Evolutionary conservation across 331 rosid species (phyloP).

Genomic region (Rhamnella rubrinervis): DNA sequence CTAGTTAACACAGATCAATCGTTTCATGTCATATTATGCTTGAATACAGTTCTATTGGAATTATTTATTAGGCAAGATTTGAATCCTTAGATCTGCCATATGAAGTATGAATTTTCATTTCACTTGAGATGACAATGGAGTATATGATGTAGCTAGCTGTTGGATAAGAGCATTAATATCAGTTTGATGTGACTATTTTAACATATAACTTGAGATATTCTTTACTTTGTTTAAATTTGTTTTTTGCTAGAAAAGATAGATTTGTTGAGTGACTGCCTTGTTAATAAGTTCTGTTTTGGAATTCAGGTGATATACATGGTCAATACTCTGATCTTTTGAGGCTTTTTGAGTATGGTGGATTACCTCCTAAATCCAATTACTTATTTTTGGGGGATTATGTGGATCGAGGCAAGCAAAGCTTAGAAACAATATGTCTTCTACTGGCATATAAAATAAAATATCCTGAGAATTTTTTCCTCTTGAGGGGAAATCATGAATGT

Average conservation of each 20-base stretch:
- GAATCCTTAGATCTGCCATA: no score
- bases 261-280: background rate
- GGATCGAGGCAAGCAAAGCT: slow-evolving; percentile 83
- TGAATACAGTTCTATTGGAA: no score
- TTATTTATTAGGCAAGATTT: no score
- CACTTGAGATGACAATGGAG: background rate
- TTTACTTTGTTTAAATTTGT: background rate
- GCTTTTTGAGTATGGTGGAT: slow-evolving; percentile 89
- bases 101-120: background rate
- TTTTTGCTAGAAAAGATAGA: background rate
- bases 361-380: slow-evolving; percentile 80
- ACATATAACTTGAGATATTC: background rate
- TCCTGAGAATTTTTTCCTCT: slow-evolving; percentile 74
- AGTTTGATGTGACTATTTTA: background rate
- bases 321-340: slow-evolving; percentile 82
- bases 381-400: slow-evolving; percentile 88
- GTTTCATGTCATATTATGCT: no score
- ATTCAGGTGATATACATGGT: slow-evolving; percentile 81
- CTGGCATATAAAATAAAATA: slow-evolving; percentile 76
- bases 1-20: no score
- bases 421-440: slow-evolving; percentile 81
- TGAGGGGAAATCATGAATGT: slow-evolving; percentile 85
- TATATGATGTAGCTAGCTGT: background rate
- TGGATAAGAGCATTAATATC: no score
- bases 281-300: slow-evolving; percentile 10